phyloP scores from a whole-genome alignment of 2,329 filamentous ascomycete genomes.

The Cladosporium colombiae region DNA sequence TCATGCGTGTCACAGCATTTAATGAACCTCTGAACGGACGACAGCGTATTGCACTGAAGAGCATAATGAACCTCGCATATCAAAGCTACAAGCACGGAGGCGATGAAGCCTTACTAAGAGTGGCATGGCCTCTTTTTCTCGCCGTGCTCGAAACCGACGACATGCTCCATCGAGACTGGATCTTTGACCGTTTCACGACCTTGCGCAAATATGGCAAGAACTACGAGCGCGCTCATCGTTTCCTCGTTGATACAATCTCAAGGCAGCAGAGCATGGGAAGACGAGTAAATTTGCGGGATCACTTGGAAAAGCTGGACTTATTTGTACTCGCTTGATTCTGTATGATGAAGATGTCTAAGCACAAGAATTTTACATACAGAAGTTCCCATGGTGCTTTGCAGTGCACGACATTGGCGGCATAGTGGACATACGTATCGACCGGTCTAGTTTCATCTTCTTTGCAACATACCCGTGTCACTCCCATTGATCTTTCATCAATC shows the following conservation, averaged over 20 bases:
- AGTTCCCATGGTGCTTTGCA: not conserved
- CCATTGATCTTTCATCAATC: not conserved
- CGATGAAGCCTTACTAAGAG: not conserved
- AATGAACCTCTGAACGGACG: not conserved
- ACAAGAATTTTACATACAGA: not conserved
- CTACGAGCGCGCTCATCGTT: not conserved
- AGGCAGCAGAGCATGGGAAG: not conserved
- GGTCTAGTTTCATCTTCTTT: not conserved
- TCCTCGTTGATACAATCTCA: not conserved
- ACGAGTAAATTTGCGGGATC: not conserved
- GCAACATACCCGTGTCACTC: not conserved
- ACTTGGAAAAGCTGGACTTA: not conserved
- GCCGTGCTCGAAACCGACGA: not conserved
- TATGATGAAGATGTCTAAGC: not conserved
- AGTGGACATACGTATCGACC: no score
- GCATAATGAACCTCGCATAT: not conserved
- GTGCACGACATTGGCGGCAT: no score
- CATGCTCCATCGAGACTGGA: slow-evolving; percentile 5
- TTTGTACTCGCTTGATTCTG: not conserved
- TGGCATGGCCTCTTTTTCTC: not conserved
- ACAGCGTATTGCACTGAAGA: not conserved
- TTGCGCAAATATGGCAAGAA: not conserved
- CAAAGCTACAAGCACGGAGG: slow-evolving; percentile 2
- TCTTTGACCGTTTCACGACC: not conserved
- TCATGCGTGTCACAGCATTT: not conserved